Percentiles rank a stretch among this genome's conserved stretches.
These are phyloP conservation scores for Cladochytrium replicatum DNA, from an alignment of 192 early-diverging fungal genomes.

Conservation along the genomic window DNA sequence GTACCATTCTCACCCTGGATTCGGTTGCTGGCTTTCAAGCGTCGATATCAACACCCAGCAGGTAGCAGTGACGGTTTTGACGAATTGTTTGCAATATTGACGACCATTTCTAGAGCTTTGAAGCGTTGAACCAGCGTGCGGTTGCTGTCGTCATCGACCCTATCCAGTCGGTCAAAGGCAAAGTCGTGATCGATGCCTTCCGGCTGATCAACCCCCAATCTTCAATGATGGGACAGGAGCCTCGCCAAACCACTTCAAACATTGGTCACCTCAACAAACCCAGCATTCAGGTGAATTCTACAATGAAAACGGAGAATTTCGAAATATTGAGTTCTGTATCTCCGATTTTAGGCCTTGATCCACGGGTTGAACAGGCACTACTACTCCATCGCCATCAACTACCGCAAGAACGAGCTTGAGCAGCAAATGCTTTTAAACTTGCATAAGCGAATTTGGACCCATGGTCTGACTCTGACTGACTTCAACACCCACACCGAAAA, in stretches of 20 bases:
- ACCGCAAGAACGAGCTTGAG: slow-evolving; percentile 98
- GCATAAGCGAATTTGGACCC: slow-evolving; percentile 98
- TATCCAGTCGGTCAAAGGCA: slow-evolving; percentile 99
- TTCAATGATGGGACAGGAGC: slow-evolving; percentile 78
- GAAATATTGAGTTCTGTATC: slow-evolving; percentile 9
- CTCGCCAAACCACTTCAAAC: slow-evolving; percentile 96
- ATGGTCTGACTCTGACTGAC: slow-evolving; percentile 76
- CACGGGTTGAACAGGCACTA: slow-evolving; percentile 98
- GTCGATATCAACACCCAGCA: slow-evolving; percentile 99
- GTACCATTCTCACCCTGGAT: slow-evolving; percentile 99
- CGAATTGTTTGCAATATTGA: slow-evolving; percentile 10
- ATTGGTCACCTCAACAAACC: slow-evolving; percentile 98
- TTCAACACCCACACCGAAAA: slow-evolving; percentile 70
- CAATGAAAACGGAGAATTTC: background rate
- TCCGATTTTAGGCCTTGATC: slow-evolving; percentile 61
- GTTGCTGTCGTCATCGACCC: slow-evolving; percentile 99
- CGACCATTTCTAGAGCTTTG: slow-evolving; percentile 59
- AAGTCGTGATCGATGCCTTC: slow-evolving; percentile 99
- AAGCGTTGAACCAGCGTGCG: slow-evolving; percentile 82
- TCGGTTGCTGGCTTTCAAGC: slow-evolving; percentile 99
- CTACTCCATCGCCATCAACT: slow-evolving; percentile 99
- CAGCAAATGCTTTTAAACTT: slow-evolving; percentile 98
- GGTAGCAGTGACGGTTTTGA: slow-evolving; percentile 32
- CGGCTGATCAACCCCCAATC: slow-evolving; percentile 87
- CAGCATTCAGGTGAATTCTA: slow-evolving; percentile 67